Base-by-base conservation (phyloP, 2,329 filamentous ascomycete genomes). In the Cryphonectria naterciae region DNA sequence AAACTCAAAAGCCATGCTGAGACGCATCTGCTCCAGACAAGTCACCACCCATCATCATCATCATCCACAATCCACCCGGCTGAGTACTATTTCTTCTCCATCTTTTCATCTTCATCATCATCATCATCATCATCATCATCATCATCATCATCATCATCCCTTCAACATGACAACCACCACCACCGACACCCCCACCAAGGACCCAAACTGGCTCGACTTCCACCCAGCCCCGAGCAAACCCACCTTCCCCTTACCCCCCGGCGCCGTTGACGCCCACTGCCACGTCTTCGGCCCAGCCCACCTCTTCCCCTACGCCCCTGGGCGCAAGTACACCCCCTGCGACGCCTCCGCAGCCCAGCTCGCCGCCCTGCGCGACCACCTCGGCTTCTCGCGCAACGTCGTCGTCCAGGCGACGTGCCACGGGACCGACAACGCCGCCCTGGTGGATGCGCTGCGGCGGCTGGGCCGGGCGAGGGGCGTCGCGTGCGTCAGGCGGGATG, bases 231-330 rank as follows among this genome's bases (percentile, higher is more conserved):
- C 65, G 39, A 70, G 39, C 58, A 58, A 17, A 28, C 32, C 25
- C 52, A 49, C 41, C 65, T 60, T 35, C 43, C 39, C 10, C 52
- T 61, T 25, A 58, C 68, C 66, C 43, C 60, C 41, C n/a, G 60
- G 41, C 64, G 41, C 60, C 28, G 58, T 61, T 52, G 58, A 61
- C 35, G 58, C 58, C 58, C 58, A 61, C 58, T 61, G 58, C 58
- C 58, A 61, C 35, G 58, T 61, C 32, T 61, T 61, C 32, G 58
- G 58, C 10, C 58, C 58, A 8, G 58, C 32, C 32, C 35, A 39
- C 19, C 7, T 61, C 35, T 61, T 61, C 32, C 58, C 58, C 35
- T 61, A n/a, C 22, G 35, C 58, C 35, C 58, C 58, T 1, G 58
- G 22, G 19, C 58, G 58, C 32, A 61, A 39, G 32, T 61, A 61